Percentiles rank a stretch among this genome's conserved stretches.
Conservation (phyloP, 2,329 filamentous ascomycete species). For the Aspergillus melleus region DNA sequence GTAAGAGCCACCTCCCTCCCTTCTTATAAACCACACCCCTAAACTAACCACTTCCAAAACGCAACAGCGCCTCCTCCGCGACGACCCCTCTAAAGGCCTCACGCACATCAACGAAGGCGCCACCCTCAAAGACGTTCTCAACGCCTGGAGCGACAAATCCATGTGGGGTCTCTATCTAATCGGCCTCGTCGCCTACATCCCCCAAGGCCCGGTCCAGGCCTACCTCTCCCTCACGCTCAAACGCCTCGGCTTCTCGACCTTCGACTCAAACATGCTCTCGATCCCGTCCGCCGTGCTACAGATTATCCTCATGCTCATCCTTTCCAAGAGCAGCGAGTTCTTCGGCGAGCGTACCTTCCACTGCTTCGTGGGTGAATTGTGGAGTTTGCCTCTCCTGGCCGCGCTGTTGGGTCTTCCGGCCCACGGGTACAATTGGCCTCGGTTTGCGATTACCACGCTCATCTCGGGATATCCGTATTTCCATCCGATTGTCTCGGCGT, state of each 20-base stretch:
- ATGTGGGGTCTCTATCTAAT: slow-evolving; percentile 55
- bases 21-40: not conserved
- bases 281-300: slow-evolving; percentile 41
- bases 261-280: slow-evolving; percentile 33
- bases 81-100: slow-evolving; percentile 56
- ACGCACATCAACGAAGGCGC: slow-evolving; percentile 48
- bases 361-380: slow-evolving; percentile 53
- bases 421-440: slow-evolving; percentile 48
- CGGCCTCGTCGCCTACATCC: slow-evolving; percentile 48
- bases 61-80: slow-evolving; percentile 49
- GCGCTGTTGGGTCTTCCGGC: slow-evolving; percentile 49
- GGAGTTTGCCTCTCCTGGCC: slow-evolving; percentile 53
- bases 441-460: slow-evolving; percentile 52
- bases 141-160: slow-evolving; percentile 48
- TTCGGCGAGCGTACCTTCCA: slow-evolving; percentile 56
- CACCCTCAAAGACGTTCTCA: slow-evolving; percentile 46
- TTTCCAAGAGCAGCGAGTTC: slow-evolving; percentile 51
- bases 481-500: slow-evolving; percentile 47
- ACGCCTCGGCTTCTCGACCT: slow-evolving; percentile 29
- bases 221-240: slow-evolving; percentile 58
- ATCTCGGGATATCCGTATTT: slow-evolving; percentile 57
- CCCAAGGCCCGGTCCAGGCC: slow-evolving; percentile 47
- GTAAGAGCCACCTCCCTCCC: slow-evolving; percentile 3
- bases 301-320: slow-evolving; percentile 52
- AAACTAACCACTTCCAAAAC: not conserved